Base-by-base conservation (phyloP, 177 flowering plant genomes). In the Vitis hybrid region DNA sequence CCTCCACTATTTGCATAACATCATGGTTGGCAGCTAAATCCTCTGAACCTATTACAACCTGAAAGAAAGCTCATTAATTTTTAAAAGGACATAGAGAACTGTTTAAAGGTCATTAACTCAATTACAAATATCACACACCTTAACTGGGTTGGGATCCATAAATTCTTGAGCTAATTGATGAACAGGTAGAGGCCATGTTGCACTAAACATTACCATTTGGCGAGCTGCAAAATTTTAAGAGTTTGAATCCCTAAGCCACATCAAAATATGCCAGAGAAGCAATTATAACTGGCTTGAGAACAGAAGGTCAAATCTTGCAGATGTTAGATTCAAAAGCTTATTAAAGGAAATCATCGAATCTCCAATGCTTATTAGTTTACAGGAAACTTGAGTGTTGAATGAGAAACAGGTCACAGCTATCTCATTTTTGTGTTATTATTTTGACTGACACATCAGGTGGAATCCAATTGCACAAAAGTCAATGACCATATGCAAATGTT, bases 1-100 rank as follows among this genome's bases (percentile, higher is more conserved):
- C 98, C 99, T 96, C 99, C 64, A 93, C 92, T 72, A 96, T 92
- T 77, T 93, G 99, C 98, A 96, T 90, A 71, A 96, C 99, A 81
- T 96, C 98, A 80, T 96, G 99, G 78, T 96, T 96, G 81, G 99
- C 98, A 78, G 98, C 85, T 74, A 94, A 84, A 87, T 96, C 98
- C 77, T 92, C 99, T 32, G 99, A 96, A 66, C 98, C 99, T 65
- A 96, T 90, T 65, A 96, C 97, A 66, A 96, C 98, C 99, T 96
- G 85, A 66, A 80, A 76, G 18, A 74, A 65, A 60, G 52, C 60
- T 46, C 11, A 57, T 73, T 63, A 24, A 46, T 68, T 61, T 69
- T 64, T 7, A 14, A 19, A 52, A 14, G 55, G 18, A 70, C 14
- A n/a, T 1, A 32, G 48, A n/a, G 58, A 56, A 72, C 17, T 6